Percentiles rank a stretch among this genome's conserved stretches.
These are phyloP conservation scores for Amauroascus niger DNA, from an alignment of 2,329 filamentous ascomycete genomes.

Conservation along the genomic window DNA sequence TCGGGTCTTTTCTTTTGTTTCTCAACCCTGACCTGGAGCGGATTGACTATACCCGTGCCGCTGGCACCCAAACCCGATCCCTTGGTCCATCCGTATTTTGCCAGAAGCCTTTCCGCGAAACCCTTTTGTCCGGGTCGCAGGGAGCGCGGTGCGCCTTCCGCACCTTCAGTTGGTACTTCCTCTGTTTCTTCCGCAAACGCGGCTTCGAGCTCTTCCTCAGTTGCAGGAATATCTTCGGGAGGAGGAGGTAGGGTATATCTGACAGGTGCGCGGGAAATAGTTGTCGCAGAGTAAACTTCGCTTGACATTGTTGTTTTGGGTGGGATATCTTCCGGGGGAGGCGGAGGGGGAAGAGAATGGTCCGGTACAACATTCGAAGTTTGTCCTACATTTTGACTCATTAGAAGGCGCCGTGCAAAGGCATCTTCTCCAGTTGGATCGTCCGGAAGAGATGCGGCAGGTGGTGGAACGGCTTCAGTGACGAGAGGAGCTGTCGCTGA, in stretches of 20 bases:
- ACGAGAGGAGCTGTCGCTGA: slow-evolving; percentile 12
- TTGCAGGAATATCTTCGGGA: slow-evolving; percentile 44
- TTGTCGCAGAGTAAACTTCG: slow-evolving; percentile 38
- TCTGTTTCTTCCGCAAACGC: slow-evolving; percentile 35
- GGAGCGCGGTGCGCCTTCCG: slow-evolving; percentile 41
- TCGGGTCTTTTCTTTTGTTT: slow-evolving; percentile 73
- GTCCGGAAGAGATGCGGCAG: slow-evolving; percentile 42
- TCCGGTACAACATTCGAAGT: slow-evolving; percentile 8
- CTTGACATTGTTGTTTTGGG: slow-evolving; percentile 35
- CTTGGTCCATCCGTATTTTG: slow-evolving; percentile 87
- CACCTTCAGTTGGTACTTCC: slow-evolving; percentile 27
- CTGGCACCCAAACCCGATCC: slow-evolving; percentile 78
- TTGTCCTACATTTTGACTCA: slow-evolving; percentile 40
- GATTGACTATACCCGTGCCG: slow-evolving; percentile 72
- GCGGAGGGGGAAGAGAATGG: slow-evolving; percentile 19
- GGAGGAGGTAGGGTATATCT: slow-evolving; percentile 54
- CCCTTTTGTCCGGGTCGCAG: slow-evolving; percentile 67
- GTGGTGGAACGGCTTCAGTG: slow-evolving; percentile 23
- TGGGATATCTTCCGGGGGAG: slow-evolving; percentile 24
- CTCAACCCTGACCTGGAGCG: slow-evolving; percentile 72
- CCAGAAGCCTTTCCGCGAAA: slow-evolving; percentile 80
- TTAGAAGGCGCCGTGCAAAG: slow-evolving; percentile 52
- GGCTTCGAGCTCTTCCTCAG: slow-evolving; percentile 45
- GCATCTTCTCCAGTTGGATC: slow-evolving; percentile 60
- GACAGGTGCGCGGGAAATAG: slow-evolving; percentile 68